Percentiles rank a stretch among this genome's conserved stretches.
These are phyloP conservation scores for Microstegium vimineum DNA, from an alignment of 176 grass and related monocot species.

Conservation along the genomic window DNA sequence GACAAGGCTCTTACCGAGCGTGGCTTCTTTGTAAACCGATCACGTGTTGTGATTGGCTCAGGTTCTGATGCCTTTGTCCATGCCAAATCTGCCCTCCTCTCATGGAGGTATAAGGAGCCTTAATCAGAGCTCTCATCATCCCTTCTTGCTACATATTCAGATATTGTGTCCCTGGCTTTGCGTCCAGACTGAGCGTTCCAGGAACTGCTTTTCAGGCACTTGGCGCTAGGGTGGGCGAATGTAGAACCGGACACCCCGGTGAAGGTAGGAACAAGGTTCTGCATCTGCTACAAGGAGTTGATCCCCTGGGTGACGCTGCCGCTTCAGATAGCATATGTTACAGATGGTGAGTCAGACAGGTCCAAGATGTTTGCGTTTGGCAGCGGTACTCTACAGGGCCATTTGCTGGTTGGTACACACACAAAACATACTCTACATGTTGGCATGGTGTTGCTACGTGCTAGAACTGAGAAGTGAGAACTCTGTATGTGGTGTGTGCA, in stretches of 20 bases:
- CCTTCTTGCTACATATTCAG: not conserved
- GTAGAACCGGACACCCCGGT: constrained; percentile 56
- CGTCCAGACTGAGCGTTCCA: not conserved
- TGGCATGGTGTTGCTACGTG: not conserved
- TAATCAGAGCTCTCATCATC: not conserved
- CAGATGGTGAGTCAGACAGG: not conserved
- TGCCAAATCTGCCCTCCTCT: constrained; percentile 68
- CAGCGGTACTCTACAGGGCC: constrained; percentile 75
- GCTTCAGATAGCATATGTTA: constrained; percentile 74
- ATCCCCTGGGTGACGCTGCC: constrained; percentile 87
- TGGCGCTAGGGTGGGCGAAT: constrained; percentile 55
- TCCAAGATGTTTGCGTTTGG: constrained; percentile 43
- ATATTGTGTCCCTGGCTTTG: not conserved
- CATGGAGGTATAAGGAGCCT: constrained; percentile 56
- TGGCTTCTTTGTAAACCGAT: constrained; percentile 68
- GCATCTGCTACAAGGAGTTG: constrained; percentile 74
- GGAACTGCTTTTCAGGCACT: constrained; percentile 40
- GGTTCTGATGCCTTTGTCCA: constrained; percentile 42
- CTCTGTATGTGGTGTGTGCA: constrained; percentile 13
- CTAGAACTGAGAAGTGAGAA: not conserved
- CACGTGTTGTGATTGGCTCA: constrained; percentile 50
- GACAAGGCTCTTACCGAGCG: constrained; percentile 26
- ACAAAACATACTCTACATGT: not conserved
- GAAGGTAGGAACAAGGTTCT: constrained; percentile 49
- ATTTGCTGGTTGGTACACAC: constrained; percentile 54